Base-by-base conservation (phyloP, 352 stramenopile species). In the Vaucheria bursata region DNA sequence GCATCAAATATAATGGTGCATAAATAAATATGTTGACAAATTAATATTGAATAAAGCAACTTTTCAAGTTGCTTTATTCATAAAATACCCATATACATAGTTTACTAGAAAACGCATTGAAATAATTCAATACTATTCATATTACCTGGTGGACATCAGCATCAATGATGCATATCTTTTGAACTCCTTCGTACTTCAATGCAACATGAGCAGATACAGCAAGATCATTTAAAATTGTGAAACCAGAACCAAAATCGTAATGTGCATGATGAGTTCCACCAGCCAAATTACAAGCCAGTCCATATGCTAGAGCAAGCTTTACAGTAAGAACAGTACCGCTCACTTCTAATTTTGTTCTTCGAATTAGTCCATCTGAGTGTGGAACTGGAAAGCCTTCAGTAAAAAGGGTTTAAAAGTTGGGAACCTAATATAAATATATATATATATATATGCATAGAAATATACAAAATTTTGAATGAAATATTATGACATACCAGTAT, bases 211-310 rank as follows among this genome's bases (percentile, higher is more conserved):
- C 64, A 69, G 86, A 79, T 6, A 90, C 84, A 0, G 86, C 87
- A 37, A 91, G 79, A 82, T 91, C 88, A 78, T 91, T 91, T 2
- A 91, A 69, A 69, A 90, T 89, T 0, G 88, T 91, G 79, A 87
- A 91, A 34, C 88, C 87, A 31, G 79, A 74, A 7, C 88, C 88
- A 39, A 74, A 75, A 4, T 71, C 79, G 1, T 53, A 70, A 50
- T 87, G 71, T 3, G 88, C 88, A 75, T 92, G 88, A 83, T 92
- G 88, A 1, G 88, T 92, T 3, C 88, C 88, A 1, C 88, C 88
- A 2, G 86, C 88, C 12, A 90, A 59, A 84, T 91, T 89, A 71
- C 85, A 87, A 5, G 88, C 86, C 45, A 92, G 82, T 32, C 88
- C 88, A 78, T 89, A 86, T 38, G 84, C 79, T 66, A 87, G 82